phyloP scores from a whole-genome alignment of 78 protist species.

The Dictyostelium firmibasis region DNA sequence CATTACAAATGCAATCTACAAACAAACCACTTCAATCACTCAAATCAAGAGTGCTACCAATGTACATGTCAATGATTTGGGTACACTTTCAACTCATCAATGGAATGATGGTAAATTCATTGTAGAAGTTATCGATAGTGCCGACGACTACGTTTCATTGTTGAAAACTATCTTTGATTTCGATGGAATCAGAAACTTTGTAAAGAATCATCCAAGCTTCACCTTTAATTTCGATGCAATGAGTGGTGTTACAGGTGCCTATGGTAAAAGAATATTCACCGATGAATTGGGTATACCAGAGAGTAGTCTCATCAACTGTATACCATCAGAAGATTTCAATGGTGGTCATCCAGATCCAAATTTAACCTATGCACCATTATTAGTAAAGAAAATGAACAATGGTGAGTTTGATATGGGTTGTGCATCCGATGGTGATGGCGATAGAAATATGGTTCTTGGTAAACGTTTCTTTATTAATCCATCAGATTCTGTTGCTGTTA shows the following conservation, averaged over 20 bases:
- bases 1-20: constrained; percentile 91
- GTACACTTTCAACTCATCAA: background rate
- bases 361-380: constrained; percentile 95
- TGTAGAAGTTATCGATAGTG: constrained; percentile 90
- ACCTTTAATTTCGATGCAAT: constrained; percentile 90
- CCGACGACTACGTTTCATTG: constrained; percentile 80
- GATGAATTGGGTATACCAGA: constrained; percentile 90
- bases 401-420: constrained; percentile 91
- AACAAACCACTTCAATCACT: constrained; percentile 59
- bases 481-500: constrained; percentile 97
- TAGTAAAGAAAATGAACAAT: constrained; percentile 91
- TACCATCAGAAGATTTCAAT: constrained; percentile 96
- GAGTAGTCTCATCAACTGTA: constrained; percentile 65
- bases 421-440: constrained; percentile 99
- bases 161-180: constrained; percentile 94
- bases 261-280: constrained; percentile 89
- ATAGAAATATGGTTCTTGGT: constrained; percentile 98
- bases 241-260: constrained; percentile 98
- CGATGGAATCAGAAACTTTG: constrained; percentile 48
- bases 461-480: constrained; percentile 95
- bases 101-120: constrained; percentile 12
- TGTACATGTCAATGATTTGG: background rate
- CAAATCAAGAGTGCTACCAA: constrained; percentile 46
- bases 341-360: constrained; percentile 99
- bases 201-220: constrained; percentile 78